Evolutionary conservation across 2,329 filamentous ascomycete species (phyloP), one percentile per base, ranked within the genome.

Genomic region (Penicillium sp.): DNA sequence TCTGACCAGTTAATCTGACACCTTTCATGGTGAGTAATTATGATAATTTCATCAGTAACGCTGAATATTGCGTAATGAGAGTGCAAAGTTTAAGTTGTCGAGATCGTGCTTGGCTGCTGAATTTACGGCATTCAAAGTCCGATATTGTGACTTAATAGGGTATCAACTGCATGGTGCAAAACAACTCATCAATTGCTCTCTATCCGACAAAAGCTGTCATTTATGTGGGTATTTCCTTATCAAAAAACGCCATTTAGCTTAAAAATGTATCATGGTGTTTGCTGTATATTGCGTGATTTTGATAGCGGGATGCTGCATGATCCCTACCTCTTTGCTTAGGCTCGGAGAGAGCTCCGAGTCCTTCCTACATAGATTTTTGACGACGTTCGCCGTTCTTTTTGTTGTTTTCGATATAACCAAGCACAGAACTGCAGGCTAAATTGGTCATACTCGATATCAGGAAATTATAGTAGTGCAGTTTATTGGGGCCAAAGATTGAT

Each of bases 171-270:
- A 4, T 38, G 33, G 33, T 14, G 16, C 26, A 35, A 3, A 24
- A 50, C 12, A 14, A 30, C 35, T 14, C 23, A 24, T 38, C 20
- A 9, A 50, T 21, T 35, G 5, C 28, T 49, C 38, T n/a, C 8
- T 2, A 23, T 12, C 21, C 6, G n/a, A n/a, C 12, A 21, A 48
- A 35, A 20, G n/a, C 24, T 20, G 12, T 38, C 18, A 35, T 24
- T 35, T 38, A 2, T 14, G 3, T 48, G 18, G 12, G 16, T 38
- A 24, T 35, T n/a, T 18, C 12, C 30, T 49, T 49, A 26, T 38
- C 28, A 4, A 49, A 53, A 47, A 12, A 55, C 43, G 52, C 26
- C 52, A 55, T 55, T 55, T 8, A 16, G 52, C 6, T 24, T 35
- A 40, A 55, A 48, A 55, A 18, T 16, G 24, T 5, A 48, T 24